Conservation (phyloP, 768 basidiomycete genomes). For the Lactarius trivialis region DNA sequence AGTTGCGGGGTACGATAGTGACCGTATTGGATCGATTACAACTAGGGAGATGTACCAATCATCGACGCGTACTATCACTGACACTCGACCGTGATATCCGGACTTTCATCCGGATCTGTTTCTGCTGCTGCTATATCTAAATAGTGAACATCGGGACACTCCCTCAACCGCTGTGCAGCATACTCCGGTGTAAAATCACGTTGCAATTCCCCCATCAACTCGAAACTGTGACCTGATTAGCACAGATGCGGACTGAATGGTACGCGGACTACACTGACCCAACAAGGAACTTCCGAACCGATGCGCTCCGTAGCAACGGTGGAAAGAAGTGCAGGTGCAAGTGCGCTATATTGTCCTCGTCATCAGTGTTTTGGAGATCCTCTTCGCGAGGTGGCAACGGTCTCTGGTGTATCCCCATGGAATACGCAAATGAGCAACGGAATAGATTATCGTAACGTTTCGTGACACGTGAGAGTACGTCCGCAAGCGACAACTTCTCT, state of each 20-base stretch:
- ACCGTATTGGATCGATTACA: not conserved
- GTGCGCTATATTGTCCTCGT: constrained; percentile 56
- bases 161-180: constrained; percentile 62
- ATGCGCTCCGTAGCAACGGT: constrained; percentile 75
- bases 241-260: not conserved
- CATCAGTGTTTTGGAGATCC: constrained; percentile 33
- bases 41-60: not conserved
- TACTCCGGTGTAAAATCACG: constrained; percentile 87
- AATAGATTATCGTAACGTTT: constrained; percentile 75
- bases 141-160: constrained; percentile 56
- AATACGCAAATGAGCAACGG: constrained; percentile 84
- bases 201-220: constrained; percentile 87
- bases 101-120: not conserved
- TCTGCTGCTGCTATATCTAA: constrained; percentile 26
- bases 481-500: constrained; percentile 61
- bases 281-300: constrained; percentile 82
- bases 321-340: constrained; percentile 85
- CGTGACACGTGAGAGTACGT: constrained; percentile 57
- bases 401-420: constrained; percentile 90
- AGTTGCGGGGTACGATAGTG: not conserved
- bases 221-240: constrained; percentile 48
- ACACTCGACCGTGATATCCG: not conserved
- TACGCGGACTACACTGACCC: constrained; percentile 46
- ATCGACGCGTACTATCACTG: not conserved
- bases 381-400: constrained; percentile 44